Percentiles rank a stretch among this genome's conserved stretches.
phyloP scores from a whole-genome alignment of 495 filamentous ascomycete species.

The Xylaria acuta region DNA sequence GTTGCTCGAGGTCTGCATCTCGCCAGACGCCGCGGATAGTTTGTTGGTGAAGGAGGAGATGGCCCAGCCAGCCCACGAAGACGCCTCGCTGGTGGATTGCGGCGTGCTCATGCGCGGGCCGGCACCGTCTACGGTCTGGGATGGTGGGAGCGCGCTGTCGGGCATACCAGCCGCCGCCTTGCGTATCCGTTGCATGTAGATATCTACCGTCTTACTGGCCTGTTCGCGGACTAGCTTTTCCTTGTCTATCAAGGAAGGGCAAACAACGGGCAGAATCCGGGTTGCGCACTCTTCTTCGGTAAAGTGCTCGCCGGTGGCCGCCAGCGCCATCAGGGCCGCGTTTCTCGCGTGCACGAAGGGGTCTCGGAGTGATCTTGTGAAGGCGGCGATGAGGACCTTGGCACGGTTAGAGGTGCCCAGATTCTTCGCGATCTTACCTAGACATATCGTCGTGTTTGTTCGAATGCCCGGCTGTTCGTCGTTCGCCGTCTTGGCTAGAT shows the following conservation, averaged over 20 bases:
- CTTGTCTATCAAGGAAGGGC: slow-evolving; percentile 79
- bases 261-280: slow-evolving; percentile 82
- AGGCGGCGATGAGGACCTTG: slow-evolving; percentile 93
- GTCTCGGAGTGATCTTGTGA: slow-evolving; percentile 84
- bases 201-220: slow-evolving; percentile 86
- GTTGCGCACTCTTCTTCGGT: slow-evolving; percentile 87
- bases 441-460: slow-evolving; percentile 96
- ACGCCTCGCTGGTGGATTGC: slow-evolving; percentile 60
- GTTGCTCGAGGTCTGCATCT: slow-evolving; percentile 64
- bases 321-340: slow-evolving; percentile 83
- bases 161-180: slow-evolving; percentile 79
- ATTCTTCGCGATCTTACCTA: slow-evolving; percentile 93
- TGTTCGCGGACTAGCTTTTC: slow-evolving; percentile 93
- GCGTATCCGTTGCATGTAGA: slow-evolving; percentile 84
- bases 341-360: slow-evolving; percentile 94
- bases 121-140: slow-evolving; percentile 54
- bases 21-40: slow-evolving; percentile 78
- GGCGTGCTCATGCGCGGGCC: slow-evolving; percentile 77
- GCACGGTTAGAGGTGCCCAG: slow-evolving; percentile 76
- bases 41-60: slow-evolving; percentile 99
- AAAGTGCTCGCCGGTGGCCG: slow-evolving; percentile 85
- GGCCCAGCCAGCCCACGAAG: slow-evolving; percentile 92
- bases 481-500: slow-evolving; percentile 94
- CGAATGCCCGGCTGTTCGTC: slow-evolving; percentile 97
- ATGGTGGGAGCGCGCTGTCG: slow-evolving; percentile 68